These are phyloP conservation scores for Phytopythium boreale DNA, from an alignment of 352 stramenopile species.

Conservation along the genomic window DNA sequence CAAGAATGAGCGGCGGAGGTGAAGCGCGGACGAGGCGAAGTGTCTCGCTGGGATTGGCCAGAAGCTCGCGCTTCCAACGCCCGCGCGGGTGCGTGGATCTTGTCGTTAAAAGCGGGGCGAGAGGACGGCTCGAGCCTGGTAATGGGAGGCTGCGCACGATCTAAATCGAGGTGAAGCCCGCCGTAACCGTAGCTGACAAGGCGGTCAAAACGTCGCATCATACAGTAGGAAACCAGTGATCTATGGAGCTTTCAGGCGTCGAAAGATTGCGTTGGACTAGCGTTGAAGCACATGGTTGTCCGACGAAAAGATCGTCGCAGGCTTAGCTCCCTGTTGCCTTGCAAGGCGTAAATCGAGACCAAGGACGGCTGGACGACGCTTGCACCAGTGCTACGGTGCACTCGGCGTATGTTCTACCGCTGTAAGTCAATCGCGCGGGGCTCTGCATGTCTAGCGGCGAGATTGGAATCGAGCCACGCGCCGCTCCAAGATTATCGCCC, in stretches of 20 bases:
- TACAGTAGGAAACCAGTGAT: not conserved
- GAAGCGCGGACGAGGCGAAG: not conserved
- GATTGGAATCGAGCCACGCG: conserved; percentile 3
- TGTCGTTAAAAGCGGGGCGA: not conserved
- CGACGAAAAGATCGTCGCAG: not conserved
- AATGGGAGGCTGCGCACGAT: not conserved
- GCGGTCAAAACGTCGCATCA: not conserved
- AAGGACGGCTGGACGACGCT: not conserved
- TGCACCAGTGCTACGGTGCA: conserved; percentile 2
- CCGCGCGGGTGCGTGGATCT: not conserved
- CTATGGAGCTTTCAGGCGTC: not conserved
- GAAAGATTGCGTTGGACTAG: not conserved
- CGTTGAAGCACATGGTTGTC: no score
- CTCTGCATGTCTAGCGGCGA: not conserved
- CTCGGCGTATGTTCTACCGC: not conserved
- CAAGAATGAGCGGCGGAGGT: not conserved
- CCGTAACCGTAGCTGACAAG: not conserved
- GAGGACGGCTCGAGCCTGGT: not conserved
- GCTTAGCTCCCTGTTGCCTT: not conserved
- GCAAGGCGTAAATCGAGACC: not conserved
- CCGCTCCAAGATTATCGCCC: conserved; percentile 9
- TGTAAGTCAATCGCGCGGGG: not conserved
- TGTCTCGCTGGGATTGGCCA: not conserved
- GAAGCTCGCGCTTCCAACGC: not conserved
- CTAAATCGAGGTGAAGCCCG: not conserved